Base-by-base conservation (phyloP, 202 grass and related monocot genomes). In the Musa balbisiana region DNA sequence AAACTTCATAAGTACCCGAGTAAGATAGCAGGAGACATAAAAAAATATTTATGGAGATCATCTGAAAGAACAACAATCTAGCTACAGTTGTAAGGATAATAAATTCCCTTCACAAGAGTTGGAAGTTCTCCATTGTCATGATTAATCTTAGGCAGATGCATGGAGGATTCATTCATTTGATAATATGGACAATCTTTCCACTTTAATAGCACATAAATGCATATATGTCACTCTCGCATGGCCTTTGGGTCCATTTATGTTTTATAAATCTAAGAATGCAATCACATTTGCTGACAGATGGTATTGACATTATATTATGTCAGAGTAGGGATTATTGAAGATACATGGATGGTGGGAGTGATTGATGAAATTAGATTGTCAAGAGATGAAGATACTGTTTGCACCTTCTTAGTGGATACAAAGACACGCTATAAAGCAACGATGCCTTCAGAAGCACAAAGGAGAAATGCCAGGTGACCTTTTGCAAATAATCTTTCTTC, bases 391-490 rank as follows among this genome's bases (percentile, higher is more conserved):
- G 25, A 52, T 76, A 52, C 87, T 21, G 62, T 77, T 58, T 84
- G 78, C 77, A 88, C 90, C 27, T 78, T 89, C 51, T 83, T 93
- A 49, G 80, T 91, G 62, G 93, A 97, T 64, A 94, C 88, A 51
- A 98, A 94, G 80, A 98, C 95, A 72, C 83, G 89, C 53, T 66
- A 11, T 63, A 94, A 62, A 53, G 70, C 68, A 71, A 94, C 69
- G 71, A 0, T 71, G 11, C 87, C 95, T 56, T 80, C 85, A 11
- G 82, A 92, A 84, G 86, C 86, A 79, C 95, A 98, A 82, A 94
- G 92, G 80, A 86, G 88, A 92, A 98, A 98, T 85, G 91, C 86
- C 89, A 93, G 88, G 91, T 98, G 60, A 73, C 27, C 17, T 54
- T 52, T 58, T 22, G 16, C 29, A 29, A 29, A 29, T 16, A 74